These are phyloP conservation scores for Wickerhamomyces bovis DNA, from an alignment of 805 yeast genomes.

Conservation along the genomic window DNA sequence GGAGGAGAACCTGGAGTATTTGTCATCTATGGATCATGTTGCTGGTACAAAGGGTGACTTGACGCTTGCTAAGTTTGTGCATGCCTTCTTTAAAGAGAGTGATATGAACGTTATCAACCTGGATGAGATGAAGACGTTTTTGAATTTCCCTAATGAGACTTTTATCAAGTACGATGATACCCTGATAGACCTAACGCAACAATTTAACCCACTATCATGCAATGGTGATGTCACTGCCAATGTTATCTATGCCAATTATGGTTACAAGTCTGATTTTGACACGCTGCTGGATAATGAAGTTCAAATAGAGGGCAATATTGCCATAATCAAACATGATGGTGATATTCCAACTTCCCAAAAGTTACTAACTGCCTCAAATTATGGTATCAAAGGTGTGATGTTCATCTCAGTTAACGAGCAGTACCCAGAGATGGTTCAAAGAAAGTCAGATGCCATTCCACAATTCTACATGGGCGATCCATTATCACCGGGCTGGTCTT, in stretches of 20 bases:
- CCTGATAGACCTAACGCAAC: constrained; percentile 27
- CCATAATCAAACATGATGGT: constrained; percentile 60
- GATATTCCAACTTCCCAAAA: constrained; percentile 44
- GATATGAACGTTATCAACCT: constrained; percentile 49
- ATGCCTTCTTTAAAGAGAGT: constrained; percentile 49
- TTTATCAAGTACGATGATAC: constrained; percentile 21
- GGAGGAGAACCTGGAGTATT: constrained; percentile 22
- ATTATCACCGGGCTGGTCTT: constrained; percentile 70
- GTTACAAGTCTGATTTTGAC: constrained; percentile 49
- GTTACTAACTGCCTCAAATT: constrained; percentile 45
- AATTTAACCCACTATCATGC: constrained; percentile 66
- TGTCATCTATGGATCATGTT: constrained; percentile 55
- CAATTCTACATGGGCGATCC: constrained; percentile 72
- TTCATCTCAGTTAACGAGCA: constrained; percentile 44
- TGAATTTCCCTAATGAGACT: constrained; percentile 57
- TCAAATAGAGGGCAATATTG: constrained; percentile 41
- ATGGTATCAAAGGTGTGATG: constrained; percentile 59
- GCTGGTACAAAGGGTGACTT: constrained; percentile 87
- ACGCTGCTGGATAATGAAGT: constrained; percentile 32
- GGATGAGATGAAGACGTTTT: constrained; percentile 44
- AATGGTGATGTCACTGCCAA: constrained; percentile 50
- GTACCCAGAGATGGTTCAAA: constrained; percentile 28
- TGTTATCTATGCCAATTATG: constrained; percentile 62
- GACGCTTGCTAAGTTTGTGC: constrained; percentile 61
- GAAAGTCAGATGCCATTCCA: constrained; percentile 48